Conservation (phyloP, 169 alveolate genomes). For the Cryptosporidium canis region DNA sequence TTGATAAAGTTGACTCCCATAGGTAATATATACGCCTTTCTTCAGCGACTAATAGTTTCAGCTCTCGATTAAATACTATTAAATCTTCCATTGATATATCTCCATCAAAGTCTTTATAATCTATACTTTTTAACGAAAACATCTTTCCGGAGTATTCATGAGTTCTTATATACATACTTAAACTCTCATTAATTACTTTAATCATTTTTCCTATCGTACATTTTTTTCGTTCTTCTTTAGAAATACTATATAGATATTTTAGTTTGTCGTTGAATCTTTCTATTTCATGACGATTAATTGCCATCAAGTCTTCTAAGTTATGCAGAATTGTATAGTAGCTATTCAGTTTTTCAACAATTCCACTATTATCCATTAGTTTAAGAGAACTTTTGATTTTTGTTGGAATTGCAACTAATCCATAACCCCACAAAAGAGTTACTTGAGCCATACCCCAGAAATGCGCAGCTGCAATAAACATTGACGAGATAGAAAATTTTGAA, state of each 20-base stretch:
- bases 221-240: background rate
- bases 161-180: background rate
- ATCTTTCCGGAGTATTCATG: background rate
- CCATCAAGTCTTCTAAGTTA: conserved; percentile 26
- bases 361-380: background rate
- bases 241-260: conserved; percentile 4
- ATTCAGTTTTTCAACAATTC: background rate
- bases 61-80: conserved; percentile 1
- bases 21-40: conserved; percentile 9
- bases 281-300: conserved; percentile 23
- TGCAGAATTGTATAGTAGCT: background rate
- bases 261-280: background rate
- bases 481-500: conserved; percentile 1
- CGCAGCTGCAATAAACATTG: conserved; percentile 10
- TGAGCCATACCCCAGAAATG: conserved; percentile 56
- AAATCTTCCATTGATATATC: background rate
- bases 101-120: background rate
- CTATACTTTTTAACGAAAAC: background rate
- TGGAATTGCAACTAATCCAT: conserved; percentile 23
- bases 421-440: conserved; percentile 44
- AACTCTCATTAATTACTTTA: background rate
- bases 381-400: background rate
- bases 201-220: background rate
- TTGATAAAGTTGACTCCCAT: conserved; percentile 8
- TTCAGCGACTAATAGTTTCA: conserved; percentile 13